Base-by-base conservation (phyloP, 1,139 yeast genomes). In the Diutina ranongensis region DNA sequence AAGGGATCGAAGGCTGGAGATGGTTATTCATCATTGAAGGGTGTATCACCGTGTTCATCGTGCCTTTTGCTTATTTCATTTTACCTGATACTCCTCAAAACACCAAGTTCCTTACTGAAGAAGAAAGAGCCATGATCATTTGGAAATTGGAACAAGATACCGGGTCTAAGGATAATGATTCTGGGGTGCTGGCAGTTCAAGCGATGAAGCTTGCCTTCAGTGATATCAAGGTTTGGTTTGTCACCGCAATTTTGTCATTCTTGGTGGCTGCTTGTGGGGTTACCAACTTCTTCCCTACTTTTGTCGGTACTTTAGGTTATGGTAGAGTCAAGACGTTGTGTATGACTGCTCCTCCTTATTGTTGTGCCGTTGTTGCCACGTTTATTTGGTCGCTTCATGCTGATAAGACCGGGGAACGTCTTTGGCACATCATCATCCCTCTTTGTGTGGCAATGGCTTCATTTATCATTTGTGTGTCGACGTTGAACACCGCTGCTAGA, bases 11-110 rank as follows among this genome's bases (percentile, higher is more conserved):
- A 4, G 42, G 42, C 1, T 83, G 89, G 92, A 71, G 78, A 60
- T 83, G 86, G 83, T 68, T 83, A 49, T 83, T 78, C 59, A 73
- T 83, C 51, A 72, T 83, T 51, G 92, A 83, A 58, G 92, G 92
- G 47, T 67, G 79, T 4, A 66, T 81, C 54, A 84, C 94, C 25
- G 72, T 74, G 40, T 81, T 80, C 31, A 69, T 74, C 49, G 74
- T 76, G 1, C 50, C 80, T 34, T 49, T 81, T n/a, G 68, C 83
- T 49, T 83, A 63, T 61, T 80, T 82, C 57, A 61, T 72, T 35
- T 71, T 85, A 52, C 81, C 94, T 12, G 92, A 85, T 59, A 69
- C 69, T 62, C 75, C 75, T 1, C 72, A 68, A 54, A 63, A 77
- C 55, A 65, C 77, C n/a, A 67, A 74, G 51, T 77, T 76, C 60